phyloP scores from a whole-genome alignment of 2,329 filamentous ascomycete genomes.

The Botrytis medusae region DNA sequence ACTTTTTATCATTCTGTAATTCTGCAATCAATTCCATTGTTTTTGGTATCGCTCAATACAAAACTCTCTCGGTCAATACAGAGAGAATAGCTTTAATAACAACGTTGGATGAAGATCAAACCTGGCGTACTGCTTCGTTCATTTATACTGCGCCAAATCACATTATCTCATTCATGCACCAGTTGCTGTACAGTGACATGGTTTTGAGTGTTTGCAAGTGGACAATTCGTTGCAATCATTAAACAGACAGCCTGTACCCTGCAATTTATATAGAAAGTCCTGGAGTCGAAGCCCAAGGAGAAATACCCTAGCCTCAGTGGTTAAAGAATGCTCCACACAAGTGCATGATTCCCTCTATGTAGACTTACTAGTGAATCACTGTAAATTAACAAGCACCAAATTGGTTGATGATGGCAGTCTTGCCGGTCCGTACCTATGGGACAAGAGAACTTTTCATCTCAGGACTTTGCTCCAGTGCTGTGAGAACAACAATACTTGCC shows the following conservation, averaged over 20 bases:
- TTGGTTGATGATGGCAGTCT: background rate
- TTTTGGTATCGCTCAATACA: background rate
- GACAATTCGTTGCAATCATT: background rate
- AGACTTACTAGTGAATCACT: background rate
- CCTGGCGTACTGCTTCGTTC: background rate
- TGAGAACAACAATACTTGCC: background rate
- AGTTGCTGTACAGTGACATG: background rate
- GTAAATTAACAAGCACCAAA: background rate
- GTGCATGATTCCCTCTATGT: background rate
- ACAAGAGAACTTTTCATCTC: too few relatives aligned
- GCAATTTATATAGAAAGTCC: background rate
- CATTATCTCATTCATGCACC: background rate
- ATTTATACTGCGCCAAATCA: background rate
- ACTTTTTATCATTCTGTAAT: background rate
- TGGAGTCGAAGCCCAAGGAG: rapidly evolving
- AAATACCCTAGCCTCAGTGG: background rate
- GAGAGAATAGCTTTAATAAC: rapidly evolving
- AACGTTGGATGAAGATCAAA: background rate
- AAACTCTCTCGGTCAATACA: rapidly evolving
- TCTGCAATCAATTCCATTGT: background rate
- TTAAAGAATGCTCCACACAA: background rate
- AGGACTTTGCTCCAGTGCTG: rapidly evolving
- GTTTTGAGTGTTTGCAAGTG: background rate
- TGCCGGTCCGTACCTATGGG: background rate
- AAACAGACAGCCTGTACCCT: background rate